A percentile compares a stretch with the other conserved stretches of the same genome.
These are phyloP conservation scores for Pelargonium myrrhifolium DNA, from an alignment of 441 rosid genomes.

Conservation along the genomic window DNA sequence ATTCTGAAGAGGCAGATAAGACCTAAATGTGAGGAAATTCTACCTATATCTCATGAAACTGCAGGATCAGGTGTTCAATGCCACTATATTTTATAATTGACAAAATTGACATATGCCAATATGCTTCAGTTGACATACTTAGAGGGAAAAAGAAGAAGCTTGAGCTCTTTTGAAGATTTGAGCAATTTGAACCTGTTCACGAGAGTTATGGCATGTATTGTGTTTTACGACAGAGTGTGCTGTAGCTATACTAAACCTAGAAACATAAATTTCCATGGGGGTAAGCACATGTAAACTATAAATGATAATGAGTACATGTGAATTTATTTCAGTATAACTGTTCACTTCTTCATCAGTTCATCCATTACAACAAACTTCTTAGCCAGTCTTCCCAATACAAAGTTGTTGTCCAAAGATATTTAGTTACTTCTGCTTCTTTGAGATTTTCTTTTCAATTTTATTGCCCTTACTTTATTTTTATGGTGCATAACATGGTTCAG, in stretches of 20 bases:
- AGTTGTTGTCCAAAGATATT: conserved; percentile 1
- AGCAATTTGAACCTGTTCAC: not conserved
- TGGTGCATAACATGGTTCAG: conserved; percentile 32
- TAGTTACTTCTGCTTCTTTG: conserved; percentile 7
- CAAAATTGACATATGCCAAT: too few species aligned
- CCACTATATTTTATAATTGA: too few species aligned
- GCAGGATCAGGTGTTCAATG: too few species aligned
- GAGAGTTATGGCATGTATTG: not conserved
- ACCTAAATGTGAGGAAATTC: too few species aligned
- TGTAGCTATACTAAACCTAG: not conserved
- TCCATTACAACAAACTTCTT: not conserved
- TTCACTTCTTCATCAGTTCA: not conserved
- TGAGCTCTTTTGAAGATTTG: not conserved
- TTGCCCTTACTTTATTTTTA: not conserved
- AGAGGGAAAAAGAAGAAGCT: not conserved
- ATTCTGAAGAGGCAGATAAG: too few species aligned
- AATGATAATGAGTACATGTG: too few species aligned
- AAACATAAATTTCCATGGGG: too few species aligned
- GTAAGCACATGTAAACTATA: not conserved
- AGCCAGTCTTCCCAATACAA: not conserved
- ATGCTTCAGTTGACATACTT: not conserved
- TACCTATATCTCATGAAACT: too few species aligned
- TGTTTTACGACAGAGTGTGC: not conserved
- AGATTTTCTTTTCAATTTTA: not conserved
- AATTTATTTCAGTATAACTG: too few species aligned